Percentiles rank a stretch among this genome's conserved stretches.
Conservation (phyloP, 257 asterid species). For the Solanum okadae region DNA sequence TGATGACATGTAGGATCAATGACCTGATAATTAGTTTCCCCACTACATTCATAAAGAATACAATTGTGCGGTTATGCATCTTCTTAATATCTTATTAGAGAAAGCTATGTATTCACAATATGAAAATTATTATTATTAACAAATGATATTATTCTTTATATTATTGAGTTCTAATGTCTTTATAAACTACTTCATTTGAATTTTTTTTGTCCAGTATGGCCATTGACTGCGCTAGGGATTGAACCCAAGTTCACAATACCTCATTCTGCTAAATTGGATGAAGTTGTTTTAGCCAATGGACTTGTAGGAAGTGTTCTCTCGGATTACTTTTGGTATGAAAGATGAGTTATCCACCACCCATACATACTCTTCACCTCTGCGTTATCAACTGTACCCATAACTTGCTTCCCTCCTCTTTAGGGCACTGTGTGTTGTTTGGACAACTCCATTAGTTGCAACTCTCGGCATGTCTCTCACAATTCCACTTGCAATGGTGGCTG, state of each 20-base stretch:
- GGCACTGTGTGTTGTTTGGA: slow-evolving; percentile 99
- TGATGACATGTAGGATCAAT: not conserved
- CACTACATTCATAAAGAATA: not conserved
- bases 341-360: not conserved
- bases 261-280: slow-evolving; percentile 83
- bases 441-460: slow-evolving; percentile 96
- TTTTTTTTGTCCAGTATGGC: slow-evolving; percentile 66
- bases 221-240: slow-evolving; percentile 87
- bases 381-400: not conserved
- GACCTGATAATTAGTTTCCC: not conserved
- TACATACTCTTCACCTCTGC: not conserved
- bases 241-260: slow-evolving; percentile 94
- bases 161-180: not conserved
- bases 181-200: not conserved
- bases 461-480: slow-evolving; percentile 97
- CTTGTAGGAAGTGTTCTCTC: slow-evolving; percentile 89
- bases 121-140: not conserved
- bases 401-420: slow-evolving; percentile 21
- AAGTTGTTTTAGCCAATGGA: slow-evolving; percentile 88
- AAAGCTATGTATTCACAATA: not conserved
- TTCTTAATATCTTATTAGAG: not conserved
- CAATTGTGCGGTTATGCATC: not conserved
- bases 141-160: not conserved
- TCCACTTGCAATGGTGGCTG: slow-evolving; percentile 99
- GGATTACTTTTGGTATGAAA: slow-evolving; percentile 82